Evolutionary conservation across 1,139 yeast species (phyloP).

Genomic region (Taphrina deformans): DNA sequence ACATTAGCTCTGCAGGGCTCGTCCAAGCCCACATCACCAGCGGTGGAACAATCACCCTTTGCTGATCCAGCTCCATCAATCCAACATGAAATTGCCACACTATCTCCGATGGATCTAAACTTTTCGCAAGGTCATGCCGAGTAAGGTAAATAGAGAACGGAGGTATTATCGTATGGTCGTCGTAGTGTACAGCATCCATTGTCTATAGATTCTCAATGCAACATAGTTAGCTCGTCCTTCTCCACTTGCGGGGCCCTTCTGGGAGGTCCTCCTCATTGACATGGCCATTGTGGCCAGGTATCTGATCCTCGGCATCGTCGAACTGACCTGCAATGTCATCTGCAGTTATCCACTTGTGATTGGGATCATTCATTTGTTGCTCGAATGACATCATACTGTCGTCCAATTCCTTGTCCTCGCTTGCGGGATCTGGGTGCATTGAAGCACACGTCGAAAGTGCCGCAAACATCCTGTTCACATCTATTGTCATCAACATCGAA

Average conservation of each 20-base stretch:
- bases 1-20: slow-evolving; percentile 19
- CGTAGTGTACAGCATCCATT: slow-evolving; percentile 6
- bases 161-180: neutral
- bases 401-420: neutral
- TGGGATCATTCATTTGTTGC: neutral
- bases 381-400: neutral
- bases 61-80: slow-evolving; percentile 15
- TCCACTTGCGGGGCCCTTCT: slow-evolving; percentile 11
- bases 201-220: neutral
- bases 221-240: slow-evolving; percentile 1
- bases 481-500: neutral
- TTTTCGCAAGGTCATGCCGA: neutral
- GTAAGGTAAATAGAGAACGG: neutral
- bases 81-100: slow-evolving; percentile 1
- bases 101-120: slow-evolving; percentile 26
- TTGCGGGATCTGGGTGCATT: slow-evolving; percentile 9
- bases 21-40: slow-evolving; percentile 18
- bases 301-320: slow-evolving; percentile 2
- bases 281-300: neutral
- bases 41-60: slow-evolving; percentile 17
- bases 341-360: slow-evolving; percentile 28
- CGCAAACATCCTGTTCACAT: neutral
- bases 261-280: neutral
- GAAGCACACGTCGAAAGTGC: slow-evolving; percentile 15
- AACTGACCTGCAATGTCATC: slow-evolving; percentile 11